These are phyloP conservation scores for Ophiosphaerella korrae DNA, from an alignment of 2,329 filamentous ascomycete species.

Conservation along the genomic window DNA sequence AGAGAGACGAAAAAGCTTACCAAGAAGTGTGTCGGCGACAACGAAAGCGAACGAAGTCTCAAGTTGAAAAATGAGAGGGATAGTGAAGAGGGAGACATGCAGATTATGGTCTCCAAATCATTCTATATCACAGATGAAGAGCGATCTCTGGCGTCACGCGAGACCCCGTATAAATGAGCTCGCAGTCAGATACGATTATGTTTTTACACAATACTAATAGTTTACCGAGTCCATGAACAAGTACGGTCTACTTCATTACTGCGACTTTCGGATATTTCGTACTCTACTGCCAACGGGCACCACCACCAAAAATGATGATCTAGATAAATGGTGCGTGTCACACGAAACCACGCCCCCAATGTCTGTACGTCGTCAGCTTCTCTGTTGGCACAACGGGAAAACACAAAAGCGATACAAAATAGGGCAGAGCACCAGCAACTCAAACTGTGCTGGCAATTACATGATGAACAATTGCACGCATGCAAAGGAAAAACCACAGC, in stretches of 20 bases:
- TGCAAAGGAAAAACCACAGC: not conserved
- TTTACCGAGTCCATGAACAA: not conserved
- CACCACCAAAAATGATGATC: too few species aligned
- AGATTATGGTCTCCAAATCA: constrained; percentile 38
- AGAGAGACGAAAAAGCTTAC: constrained; percentile 16
- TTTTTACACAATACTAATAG: not conserved
- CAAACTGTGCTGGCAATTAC: not conserved
- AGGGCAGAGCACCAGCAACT: not conserved
- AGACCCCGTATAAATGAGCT: not conserved
- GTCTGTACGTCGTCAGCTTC: constrained; percentile 6
- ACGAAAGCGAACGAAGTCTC: constrained; percentile 33
- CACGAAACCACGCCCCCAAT: not conserved
- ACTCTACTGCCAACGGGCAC: too few species aligned
- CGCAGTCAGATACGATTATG: not conserved
- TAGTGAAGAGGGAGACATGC: constrained; percentile 30
- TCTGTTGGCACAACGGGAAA: not conserved
- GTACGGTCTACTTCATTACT: too few species aligned
- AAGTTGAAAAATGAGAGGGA: constrained; percentile 19
- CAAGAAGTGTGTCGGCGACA: constrained; percentile 14
- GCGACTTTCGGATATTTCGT: too few species aligned
- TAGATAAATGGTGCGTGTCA: too few species aligned
- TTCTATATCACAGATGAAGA: constrained; percentile 40
- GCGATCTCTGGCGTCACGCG: constrained; percentile 14
- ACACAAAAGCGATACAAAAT: not conserved
- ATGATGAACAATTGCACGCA: not conserved